Conservation (phyloP, 2,329 filamentous ascomycete genomes). For the Stachybotrys chlorohalonatus region DNA sequence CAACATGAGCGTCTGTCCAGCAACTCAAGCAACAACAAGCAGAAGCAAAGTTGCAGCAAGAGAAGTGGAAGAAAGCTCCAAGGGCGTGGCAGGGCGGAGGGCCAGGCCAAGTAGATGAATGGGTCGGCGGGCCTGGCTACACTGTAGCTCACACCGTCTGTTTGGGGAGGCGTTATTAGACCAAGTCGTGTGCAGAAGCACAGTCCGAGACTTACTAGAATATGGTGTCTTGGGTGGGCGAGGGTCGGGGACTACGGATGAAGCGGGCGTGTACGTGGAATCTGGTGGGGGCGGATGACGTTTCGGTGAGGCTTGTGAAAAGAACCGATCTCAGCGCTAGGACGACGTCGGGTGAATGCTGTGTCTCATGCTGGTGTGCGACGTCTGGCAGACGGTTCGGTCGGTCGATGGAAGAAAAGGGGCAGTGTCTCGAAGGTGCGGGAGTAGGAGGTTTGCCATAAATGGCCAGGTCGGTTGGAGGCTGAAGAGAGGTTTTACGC, state of each 20-base stretch:
- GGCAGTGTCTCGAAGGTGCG: neutral
- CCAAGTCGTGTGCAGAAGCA: neutral
- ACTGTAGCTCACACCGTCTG: neutral
- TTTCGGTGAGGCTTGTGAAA: constrained; percentile 7
- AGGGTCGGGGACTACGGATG: neutral
- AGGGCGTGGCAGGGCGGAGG: neutral
- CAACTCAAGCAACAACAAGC: constrained; percentile 19
- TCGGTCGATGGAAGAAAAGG: neutral
- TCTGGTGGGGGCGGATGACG: constrained; percentile 19
- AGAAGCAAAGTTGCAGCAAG: constrained; percentile 12
- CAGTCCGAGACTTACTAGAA: neutral
- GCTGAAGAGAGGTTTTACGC: neutral
- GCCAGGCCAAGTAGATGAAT: neutral
- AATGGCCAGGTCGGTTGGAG: neutral
- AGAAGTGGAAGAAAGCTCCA: neutral
- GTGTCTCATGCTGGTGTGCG: neutral
- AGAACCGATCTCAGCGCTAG: constrained; percentile 2
- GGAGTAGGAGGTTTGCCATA: neutral
- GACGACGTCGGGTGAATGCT: neutral
- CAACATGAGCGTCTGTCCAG: constrained; percentile 20
- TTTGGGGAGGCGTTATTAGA: neutral
- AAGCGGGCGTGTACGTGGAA: constrained; percentile 9
- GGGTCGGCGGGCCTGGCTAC: neutral
- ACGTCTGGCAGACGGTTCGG: neutral
- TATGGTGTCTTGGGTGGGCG: neutral